These are phyloP conservation scores for Hymenoscyphus fraxineus DNA, from an alignment of 2,329 filamentous ascomycete genomes.

Conservation along the genomic window DNA sequence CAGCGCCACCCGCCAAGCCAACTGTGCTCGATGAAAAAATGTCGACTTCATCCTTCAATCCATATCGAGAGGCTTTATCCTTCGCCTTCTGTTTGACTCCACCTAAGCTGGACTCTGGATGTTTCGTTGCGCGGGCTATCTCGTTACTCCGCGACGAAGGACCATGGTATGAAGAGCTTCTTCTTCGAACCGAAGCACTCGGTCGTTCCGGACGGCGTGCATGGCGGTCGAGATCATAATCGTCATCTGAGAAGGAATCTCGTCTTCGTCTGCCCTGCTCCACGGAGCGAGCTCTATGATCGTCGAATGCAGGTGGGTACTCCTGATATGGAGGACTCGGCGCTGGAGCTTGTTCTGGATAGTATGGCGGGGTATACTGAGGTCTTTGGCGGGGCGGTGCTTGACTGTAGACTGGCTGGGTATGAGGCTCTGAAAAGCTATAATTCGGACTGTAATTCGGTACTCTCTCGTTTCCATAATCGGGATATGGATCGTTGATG, in stretches of 20 bases:
- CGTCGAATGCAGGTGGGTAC: neutral
- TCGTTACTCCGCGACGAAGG: neutral
- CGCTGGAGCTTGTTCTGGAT: neutral
- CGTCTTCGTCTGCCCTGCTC: neutral
- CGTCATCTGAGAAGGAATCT: neutral
- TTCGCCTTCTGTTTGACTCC: constrained; percentile 14
- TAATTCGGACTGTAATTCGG: constrained; percentile 3
- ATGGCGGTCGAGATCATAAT: neutral
- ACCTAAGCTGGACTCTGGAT: constrained; percentile 7
- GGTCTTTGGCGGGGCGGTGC: constrained; percentile 10
- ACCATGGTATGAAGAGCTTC: constrained; percentile 9
- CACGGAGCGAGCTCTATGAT: neutral
- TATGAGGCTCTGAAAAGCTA: neutral
- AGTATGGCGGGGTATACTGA: constrained; percentile 16
- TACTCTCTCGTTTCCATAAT: neutral
- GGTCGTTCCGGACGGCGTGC: neutral
- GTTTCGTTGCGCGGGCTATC: constrained; percentile 3
- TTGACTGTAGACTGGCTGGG: constrained; percentile 6
- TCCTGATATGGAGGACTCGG: neutral
- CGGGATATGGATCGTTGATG: constrained; percentile 4
- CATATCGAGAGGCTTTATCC: constrained; percentile 20
- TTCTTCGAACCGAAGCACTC: neutral
- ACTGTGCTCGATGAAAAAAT: constrained; percentile 23
- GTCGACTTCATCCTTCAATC: constrained; percentile 26
- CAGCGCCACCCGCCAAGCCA: constrained; percentile 22